Conservation (phyloP, 1,284 basidiomycete species). For the Austroboletus novae-zelandiae region DNA sequence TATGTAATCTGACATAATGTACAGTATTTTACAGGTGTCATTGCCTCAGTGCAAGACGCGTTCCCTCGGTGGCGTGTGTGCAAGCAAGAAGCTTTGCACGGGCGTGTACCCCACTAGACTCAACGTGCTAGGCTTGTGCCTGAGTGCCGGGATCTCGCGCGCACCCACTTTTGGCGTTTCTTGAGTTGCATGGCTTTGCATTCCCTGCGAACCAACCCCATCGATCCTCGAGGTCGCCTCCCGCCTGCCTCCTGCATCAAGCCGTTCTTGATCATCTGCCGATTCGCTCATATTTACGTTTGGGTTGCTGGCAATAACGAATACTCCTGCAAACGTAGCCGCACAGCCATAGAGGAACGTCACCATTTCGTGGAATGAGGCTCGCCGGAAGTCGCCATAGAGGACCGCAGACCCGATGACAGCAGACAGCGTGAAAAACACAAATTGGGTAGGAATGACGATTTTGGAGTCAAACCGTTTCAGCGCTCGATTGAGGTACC, state of each 20-base stretch:
- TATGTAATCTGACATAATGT: background rate
- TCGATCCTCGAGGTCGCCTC: conserved; percentile 33
- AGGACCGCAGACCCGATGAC: conserved; percentile 92
- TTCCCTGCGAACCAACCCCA: conserved; percentile 32
- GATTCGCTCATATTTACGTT: conserved; percentile 22
- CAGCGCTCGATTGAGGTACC: conserved; percentile 86
- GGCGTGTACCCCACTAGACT: conserved; percentile 69
- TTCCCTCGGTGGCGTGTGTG: conserved; percentile 61
- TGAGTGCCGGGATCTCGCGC: conserved; percentile 43
- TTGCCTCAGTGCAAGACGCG: conserved; percentile 16
- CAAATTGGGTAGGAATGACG: conserved; percentile 94
- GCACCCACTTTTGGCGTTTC: conserved; percentile 42
- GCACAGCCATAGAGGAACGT: conserved; percentile 85
- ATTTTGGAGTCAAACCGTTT: conserved; percentile 84
- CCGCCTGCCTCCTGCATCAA: conserved; percentile 30
- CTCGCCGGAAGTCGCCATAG: conserved; percentile 87
- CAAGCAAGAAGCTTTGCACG: conserved; percentile 65
- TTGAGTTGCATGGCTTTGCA: conserved; percentile 43
- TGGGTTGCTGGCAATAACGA: conserved; percentile 69
- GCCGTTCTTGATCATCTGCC: conserved; percentile 20
- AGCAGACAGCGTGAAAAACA: conserved; percentile 83
- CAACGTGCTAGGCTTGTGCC: conserved; percentile 52
- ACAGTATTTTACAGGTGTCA: background rate
- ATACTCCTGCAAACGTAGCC: conserved; percentile 85
- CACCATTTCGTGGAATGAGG: conserved; percentile 78